Evolutionary conservation across 495 filamentous ascomycete genomes (phyloP), one percentile per base, ranked within the genome.

Genomic region (Penicillium silybi): DNA sequence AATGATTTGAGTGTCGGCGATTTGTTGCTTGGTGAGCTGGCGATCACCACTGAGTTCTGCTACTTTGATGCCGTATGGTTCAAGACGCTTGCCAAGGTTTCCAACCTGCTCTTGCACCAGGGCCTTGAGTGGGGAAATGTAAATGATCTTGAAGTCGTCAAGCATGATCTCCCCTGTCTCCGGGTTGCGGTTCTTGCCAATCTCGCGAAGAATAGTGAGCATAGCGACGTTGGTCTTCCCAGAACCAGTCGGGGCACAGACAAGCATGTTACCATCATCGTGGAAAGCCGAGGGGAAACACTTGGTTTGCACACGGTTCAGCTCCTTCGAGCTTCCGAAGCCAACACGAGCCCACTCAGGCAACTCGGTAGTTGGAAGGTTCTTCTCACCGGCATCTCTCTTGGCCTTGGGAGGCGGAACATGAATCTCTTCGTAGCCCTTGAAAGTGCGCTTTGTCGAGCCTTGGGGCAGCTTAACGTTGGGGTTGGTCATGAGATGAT

Each of bases 161-260:
- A 97, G 75, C 70, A 90, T 86, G 53, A 99, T 89, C 54, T 96
- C 88, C 18, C 93, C 93, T 2, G 86, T 92, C 52, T 84, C 75
- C 0, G 86, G 83, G 59, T 97, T 89, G 40, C 90, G 83, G 66
- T 97, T 84, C 73, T 97, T 97, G 18, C 93, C 95, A 57, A 99
- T 93, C 66, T 99, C 93, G 38, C 95, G 87, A 9, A 97, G 80
- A 48, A 99, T 96, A 6, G 91, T 83, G 35, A 99, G 80, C 95
- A 99, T 97, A 23, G 92, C 93, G 53, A 99, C 93, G 63, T 99
- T 99, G 10, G 93, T 99, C 73, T 99, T 99, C 62, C 93, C 93
- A 62, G 90, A 96, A 49, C 93, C 93, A 16, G 93, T 99, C 0
- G 93, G 93, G 4, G 93, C 93, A 70, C 93, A 99, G 58, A 99